Percentiles rank a stretch among this genome's conserved stretches.
Evolutionary conservation across 192 early-diverging fungal genomes (phyloP).

Genomic region (Oehlia diaphana): DNA sequence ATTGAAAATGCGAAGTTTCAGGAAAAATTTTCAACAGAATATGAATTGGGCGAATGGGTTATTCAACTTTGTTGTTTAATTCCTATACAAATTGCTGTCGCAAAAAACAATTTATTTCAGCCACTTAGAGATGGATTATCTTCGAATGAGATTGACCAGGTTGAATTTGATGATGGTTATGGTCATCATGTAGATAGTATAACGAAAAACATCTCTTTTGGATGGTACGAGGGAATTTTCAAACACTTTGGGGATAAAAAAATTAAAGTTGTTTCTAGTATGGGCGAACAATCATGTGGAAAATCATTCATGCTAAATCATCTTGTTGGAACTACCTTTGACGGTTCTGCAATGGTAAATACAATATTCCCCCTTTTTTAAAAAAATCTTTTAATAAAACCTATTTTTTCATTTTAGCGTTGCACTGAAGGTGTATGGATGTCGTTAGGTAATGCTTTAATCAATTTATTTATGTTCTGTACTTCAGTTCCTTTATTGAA

Average conservation of each 20-base stretch:
- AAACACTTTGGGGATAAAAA: slow-evolving; percentile 22
- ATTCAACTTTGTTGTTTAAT: slow-evolving; percentile 13
- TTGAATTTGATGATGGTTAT: not conserved
- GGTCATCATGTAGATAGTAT: not conserved
- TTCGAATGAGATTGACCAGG: not conserved
- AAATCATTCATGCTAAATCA: slow-evolving; percentile 31
- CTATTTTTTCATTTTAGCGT: slow-evolving; percentile 12
- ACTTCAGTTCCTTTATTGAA: not conserved
- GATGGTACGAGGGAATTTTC: slow-evolving; percentile 29
- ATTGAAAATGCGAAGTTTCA: not conserved
- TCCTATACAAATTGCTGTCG: slow-evolving; percentile 27
- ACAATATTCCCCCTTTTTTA: not conserved
- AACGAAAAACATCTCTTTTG: slow-evolving; percentile 16
- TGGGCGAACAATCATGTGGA: slow-evolving; percentile 32
- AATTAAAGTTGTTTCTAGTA: slow-evolving; percentile 26
- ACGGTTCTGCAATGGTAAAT: slow-evolving; percentile 29
- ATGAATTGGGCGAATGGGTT: slow-evolving; percentile 3
- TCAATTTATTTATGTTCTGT: too few species aligned
- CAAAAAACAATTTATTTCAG: slow-evolving; percentile 23
- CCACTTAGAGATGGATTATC: slow-evolving; percentile 24
- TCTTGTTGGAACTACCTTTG: slow-evolving; percentile 23
- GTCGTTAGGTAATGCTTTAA: slow-evolving; percentile 5
- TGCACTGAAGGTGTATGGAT: slow-evolving; percentile 33
- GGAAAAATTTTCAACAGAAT: not conserved
- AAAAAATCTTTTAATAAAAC: too few species aligned